phyloP scores from a whole-genome alignment of 1,284 basidiomycete species.

The Afroboletus lepidellus region DNA sequence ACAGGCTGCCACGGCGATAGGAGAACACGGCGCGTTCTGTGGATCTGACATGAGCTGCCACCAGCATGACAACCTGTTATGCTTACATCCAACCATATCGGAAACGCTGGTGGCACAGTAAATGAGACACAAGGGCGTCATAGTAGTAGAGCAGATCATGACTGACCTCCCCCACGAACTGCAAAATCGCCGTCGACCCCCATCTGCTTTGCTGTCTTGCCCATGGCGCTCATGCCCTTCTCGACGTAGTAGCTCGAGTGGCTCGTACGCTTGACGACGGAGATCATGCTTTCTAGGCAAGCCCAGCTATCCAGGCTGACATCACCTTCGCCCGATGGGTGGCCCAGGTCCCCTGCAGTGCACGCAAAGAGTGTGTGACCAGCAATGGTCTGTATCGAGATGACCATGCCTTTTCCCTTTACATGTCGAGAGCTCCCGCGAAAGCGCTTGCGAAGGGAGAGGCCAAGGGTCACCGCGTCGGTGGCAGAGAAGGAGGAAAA shows the following conservation, averaged over 20 bases:
- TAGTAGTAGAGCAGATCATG: not conserved
- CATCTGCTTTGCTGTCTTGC: constrained; percentile 69
- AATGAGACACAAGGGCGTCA: constrained; percentile 6
- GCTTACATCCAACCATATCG: constrained; percentile 75
- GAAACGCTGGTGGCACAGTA: constrained; percentile 56
- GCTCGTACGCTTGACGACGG: constrained; percentile 74
- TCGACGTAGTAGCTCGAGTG: constrained; percentile 82
- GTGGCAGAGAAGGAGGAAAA: constrained; percentile 71
- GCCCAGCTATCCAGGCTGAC: constrained; percentile 79
- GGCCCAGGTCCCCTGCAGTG: constrained; percentile 75
- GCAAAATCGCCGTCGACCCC: constrained; percentile 61
- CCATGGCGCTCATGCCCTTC: constrained; percentile 77
- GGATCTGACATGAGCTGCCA: constrained; percentile 5
- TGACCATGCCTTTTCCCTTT: constrained; percentile 75
- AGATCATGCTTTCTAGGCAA: constrained; percentile 74
- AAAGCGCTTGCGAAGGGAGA: constrained; percentile 78
- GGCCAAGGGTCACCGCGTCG: constrained; percentile 76
- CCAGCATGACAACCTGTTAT: not conserved
- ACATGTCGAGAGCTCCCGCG: constrained; percentile 66
- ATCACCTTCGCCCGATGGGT: constrained; percentile 62
- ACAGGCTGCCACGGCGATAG: constrained; percentile 74
- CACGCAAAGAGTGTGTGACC: constrained; percentile 79
- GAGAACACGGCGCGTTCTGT: constrained; percentile 78
- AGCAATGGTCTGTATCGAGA: constrained; percentile 73
- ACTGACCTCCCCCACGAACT: constrained; percentile 73